Percentiles rank a stretch among this genome's conserved stretches.
Evolutionary conservation across 306 rosid species (phyloP).

Genomic region (Arachis hypogaea): DNA sequence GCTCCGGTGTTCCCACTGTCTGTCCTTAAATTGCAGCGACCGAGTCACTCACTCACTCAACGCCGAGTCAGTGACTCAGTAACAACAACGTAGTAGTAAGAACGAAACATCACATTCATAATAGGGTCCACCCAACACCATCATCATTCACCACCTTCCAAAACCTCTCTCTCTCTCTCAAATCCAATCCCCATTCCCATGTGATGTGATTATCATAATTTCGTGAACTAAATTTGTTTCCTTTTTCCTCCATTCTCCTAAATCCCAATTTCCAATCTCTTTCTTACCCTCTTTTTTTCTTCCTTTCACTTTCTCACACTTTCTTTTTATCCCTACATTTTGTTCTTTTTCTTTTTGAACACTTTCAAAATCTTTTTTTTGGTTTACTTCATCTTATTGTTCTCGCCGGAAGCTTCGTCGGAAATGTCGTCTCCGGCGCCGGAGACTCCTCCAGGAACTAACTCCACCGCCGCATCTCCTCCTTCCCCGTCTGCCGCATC

Average conservation of each 20-base stretch:
- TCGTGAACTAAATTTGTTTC: not conserved
- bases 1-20: not conserved
- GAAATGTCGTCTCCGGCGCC: slow-evolving; percentile 23
- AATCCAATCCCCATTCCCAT: not conserved
- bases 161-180: not conserved
- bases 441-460: not conserved
- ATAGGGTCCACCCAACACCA: not conserved
- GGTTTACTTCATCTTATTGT: not conserved
- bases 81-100: not conserved
- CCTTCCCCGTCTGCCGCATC: not conserved
- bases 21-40: not conserved
- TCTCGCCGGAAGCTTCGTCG: not conserved
- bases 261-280: not conserved
- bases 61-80: not conserved
- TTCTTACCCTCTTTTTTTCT: not conserved
- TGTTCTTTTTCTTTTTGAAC: too few species aligned
- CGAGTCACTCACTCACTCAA: not conserved
- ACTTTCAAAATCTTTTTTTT: not conserved
- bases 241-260: not conserved
- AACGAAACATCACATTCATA: too few species aligned
- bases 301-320: not conserved
- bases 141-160: not conserved
- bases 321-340: not conserved
- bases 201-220: not conserved
- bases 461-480: slow-evolving; percentile 1